A percentile compares a stretch with the other conserved stretches of the same genome.
Conservation (phyloP, 768 basidiomycete genomes). For the Exidia glandulosa region DNA sequence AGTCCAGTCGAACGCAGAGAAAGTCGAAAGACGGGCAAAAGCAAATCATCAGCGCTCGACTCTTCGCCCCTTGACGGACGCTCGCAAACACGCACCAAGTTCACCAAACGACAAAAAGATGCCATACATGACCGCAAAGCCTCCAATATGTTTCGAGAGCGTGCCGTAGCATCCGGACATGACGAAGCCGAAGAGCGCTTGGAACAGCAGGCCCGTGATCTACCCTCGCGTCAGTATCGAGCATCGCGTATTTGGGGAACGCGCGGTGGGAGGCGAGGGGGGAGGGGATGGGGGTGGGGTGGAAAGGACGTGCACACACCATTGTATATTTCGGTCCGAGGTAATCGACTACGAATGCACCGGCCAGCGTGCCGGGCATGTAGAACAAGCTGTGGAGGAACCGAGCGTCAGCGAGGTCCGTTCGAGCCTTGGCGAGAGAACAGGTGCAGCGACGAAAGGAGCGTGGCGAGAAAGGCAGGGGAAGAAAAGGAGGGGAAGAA, state of each 20-base stretch:
- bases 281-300: conserved; percentile 45
- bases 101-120: conserved; percentile 87
- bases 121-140: conserved; percentile 44
- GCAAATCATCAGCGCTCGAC: background rate
- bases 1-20: background rate
- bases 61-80: background rate
- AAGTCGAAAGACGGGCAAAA: background rate
- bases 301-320: conserved; percentile 5
- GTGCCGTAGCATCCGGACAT: conserved; percentile 73
- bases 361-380: conserved; percentile 40
- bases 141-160: conserved; percentile 56
- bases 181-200: conserved; percentile 74
- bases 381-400: conserved; percentile 41
- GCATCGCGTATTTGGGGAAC: background rate
- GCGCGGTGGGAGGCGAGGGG: background rate
- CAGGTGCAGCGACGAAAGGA: no score
- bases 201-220: conserved; percentile 56
- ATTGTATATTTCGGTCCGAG: conserved; percentile 15
- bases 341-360: conserved; percentile 25
- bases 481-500: no score
- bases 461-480: no score
- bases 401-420: conserved; percentile 14
- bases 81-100: conserved; percentile 28
- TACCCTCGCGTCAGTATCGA: conserved; percentile 15
- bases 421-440: no score